Evolutionary conservation across 2,329 filamentous ascomycete genomes (phyloP).

Genomic region (Monosporascus sp.): DNA sequence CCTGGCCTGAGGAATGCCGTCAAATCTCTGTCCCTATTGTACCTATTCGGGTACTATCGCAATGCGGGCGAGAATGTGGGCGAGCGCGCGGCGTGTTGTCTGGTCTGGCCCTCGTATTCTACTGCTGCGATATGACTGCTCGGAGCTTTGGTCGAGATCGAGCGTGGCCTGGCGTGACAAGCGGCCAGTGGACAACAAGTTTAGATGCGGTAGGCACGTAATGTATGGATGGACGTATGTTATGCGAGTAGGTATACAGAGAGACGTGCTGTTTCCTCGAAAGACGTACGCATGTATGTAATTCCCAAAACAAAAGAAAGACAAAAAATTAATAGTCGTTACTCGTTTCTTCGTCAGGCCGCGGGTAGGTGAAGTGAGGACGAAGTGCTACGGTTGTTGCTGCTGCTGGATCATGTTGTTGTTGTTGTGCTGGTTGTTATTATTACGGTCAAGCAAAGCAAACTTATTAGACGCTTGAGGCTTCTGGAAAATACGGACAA

Average conservation of each 20-base stretch:
- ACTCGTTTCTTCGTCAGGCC: no score
- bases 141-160: no score
- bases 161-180: neutral
- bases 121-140: neutral
- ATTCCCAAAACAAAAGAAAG: no score
- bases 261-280: neutral
- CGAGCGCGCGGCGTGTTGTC: no score
- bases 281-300: no score
- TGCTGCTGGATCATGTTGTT: neutral
- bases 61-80: no score
- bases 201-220: neutral
- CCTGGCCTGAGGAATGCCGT: neutral
- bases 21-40: neutral
- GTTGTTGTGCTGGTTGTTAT: neutral
- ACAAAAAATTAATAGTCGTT: no score
- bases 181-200: neutral
- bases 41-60: neutral
- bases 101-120: no score
- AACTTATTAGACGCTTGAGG: neutral
- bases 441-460: neutral
- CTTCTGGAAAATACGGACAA: neutral
- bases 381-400: no score
- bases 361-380: no score
- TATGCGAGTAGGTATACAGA: neutral
- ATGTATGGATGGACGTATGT: no score